Evolutionary conservation across 495 filamentous ascomycete genomes (phyloP).

Genomic region (Hypoxylon perforatum): DNA sequence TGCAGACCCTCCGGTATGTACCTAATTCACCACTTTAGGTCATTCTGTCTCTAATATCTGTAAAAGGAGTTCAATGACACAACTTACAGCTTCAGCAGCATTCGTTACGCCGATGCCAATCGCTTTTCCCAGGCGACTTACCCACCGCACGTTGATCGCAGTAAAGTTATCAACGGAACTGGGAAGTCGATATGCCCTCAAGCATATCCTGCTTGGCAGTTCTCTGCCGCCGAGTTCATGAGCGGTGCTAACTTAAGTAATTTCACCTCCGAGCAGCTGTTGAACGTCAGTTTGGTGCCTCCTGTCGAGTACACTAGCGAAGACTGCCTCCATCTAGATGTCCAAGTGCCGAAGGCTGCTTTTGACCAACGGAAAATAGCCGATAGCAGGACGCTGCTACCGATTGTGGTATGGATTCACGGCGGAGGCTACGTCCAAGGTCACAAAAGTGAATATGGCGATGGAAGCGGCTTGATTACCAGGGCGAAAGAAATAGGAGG

Average conservation of each 20-base stretch:
- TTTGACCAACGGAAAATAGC: neutral
- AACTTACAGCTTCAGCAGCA: neutral
- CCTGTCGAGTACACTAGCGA: neutral
- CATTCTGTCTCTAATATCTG: too few relatives aligned
- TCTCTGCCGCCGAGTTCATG: neutral
- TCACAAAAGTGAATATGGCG: neutral
- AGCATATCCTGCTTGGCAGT: neutral
- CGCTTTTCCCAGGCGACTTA: neutral
- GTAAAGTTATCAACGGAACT: neutral
- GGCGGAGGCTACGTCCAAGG: neutral
- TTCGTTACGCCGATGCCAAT: neutral
- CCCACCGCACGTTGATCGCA: neutral
- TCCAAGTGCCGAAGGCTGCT: neutral
- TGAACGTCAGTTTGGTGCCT: neutral
- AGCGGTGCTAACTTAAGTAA: neutral
- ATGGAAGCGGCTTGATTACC: neutral
- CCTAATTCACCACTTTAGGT: neutral
- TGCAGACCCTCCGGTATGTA: neutral
- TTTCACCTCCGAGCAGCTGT: neutral
- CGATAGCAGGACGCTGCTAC: neutral
- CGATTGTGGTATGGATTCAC: neutral
- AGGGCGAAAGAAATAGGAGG: neutral
- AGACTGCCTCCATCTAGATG: neutral
- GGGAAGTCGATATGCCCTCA: neutral
- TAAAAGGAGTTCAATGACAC: neutral